Percentiles rank a stretch among this genome's conserved stretches.
Evolutionary conservation across 345 rosid species (phyloP).

Genomic region (Brassica juncea): DNA sequence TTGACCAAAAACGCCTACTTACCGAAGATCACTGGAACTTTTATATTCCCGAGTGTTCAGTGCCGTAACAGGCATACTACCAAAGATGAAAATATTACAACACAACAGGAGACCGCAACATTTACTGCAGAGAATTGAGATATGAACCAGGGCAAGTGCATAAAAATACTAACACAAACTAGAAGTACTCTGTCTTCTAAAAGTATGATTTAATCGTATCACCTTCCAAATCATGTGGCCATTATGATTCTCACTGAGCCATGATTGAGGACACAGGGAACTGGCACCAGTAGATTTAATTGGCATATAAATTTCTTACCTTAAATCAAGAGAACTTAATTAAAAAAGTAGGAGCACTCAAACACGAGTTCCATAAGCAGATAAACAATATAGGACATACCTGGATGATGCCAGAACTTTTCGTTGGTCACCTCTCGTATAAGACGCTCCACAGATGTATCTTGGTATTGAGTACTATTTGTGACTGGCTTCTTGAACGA

Average conservation of each 20-base stretch:
- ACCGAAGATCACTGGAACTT: not conserved
- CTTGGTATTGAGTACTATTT: conserved; percentile 61
- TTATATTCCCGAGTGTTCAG: not conserved
- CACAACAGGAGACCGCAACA: not conserved
- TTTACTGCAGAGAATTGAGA: conserved; percentile 1
- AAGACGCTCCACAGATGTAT: conserved; percentile 98
- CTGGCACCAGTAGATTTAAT: conserved; percentile 43
- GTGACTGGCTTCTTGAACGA: conserved; percentile 58
- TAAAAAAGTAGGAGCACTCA: conserved; percentile 33
- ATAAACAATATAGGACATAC: conserved; percentile 33
- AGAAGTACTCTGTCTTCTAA: conserved; percentile 30
- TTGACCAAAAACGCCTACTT: not conserved
- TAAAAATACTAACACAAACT: conserved; percentile 2
- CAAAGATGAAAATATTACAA: conserved; percentile 16
- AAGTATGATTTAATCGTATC: conserved; percentile 38
- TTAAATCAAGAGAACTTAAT: conserved; percentile 34
- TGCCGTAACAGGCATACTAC: not conserved
- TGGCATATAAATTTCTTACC: conserved; percentile 41
- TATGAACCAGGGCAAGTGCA: conserved; percentile 10
- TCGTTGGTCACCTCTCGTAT: conserved; percentile 95
- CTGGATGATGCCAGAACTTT: conserved; percentile 83
- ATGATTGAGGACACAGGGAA: conserved; percentile 40
- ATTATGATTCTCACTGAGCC: conserved; percentile 43
- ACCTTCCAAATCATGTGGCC: conserved; percentile 46
- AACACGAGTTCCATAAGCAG: conserved; percentile 17